Base-by-base conservation (phyloP, 345 rosid species). In the Eucalyptus paniculata region DNA sequence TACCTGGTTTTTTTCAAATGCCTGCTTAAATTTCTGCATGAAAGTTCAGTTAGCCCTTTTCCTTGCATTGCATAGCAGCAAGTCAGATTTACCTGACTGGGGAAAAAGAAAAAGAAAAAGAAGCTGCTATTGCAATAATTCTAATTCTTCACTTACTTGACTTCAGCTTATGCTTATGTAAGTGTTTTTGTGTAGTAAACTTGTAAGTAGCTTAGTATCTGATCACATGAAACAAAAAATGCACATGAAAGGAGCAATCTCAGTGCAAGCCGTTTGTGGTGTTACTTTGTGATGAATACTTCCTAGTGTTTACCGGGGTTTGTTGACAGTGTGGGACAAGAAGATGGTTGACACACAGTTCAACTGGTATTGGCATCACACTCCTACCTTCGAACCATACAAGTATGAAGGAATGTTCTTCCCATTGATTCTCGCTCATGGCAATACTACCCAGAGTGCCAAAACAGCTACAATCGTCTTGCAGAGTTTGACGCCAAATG, bases 401-500 rank as follows among this genome's bases (percentile, higher is more conserved):
- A 95, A 94, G 89, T 91, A 94, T 6, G 99, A 97, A 94, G 98
- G 99, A 9, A 92, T 96, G 87, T 97, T 96, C 91, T 93, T 93
- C 82, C 99, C 99, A 5, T 88, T 96, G 96, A 94, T 98, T 92
- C 97, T 98, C 50, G 94, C 96, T 26, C 96, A 95, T 40, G 95
- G 96, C 87, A 93, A 91, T 90, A 92, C 95, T 11, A 92, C 94
- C 50, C 97, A 95, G 88, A 95, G 93, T 88, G 97, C 96, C 87
- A 98, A 96, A 94, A 96, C 99, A 89, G 98, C 99, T 17, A 94
- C 94, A 65, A 95, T 98, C 88, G 99, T 98, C 42, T 91, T 98
- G 80, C 98, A 96, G 91, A 98, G 99, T 93, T 92, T 98, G 91
- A 98, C 99, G 8, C 97, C 99, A 67, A 97, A 97, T 90, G 99